Percentiles rank a stretch among this genome's conserved stretches.
Evolutionary conservation across 2,329 filamentous ascomycete genomes (phyloP).

Genomic region (Diplodia sapinea): DNA sequence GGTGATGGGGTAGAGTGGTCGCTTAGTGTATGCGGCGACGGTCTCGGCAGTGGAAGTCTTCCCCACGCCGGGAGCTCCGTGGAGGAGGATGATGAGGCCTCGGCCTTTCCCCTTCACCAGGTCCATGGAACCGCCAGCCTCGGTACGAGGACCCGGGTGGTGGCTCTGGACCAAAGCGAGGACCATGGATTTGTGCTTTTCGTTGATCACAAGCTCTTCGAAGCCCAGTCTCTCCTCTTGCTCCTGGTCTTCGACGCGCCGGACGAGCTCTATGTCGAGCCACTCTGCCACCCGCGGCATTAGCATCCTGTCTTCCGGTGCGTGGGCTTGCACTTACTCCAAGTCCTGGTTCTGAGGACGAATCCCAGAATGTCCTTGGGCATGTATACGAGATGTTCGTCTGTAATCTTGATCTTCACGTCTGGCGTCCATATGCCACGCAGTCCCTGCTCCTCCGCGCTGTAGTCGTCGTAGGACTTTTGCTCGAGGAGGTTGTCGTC

Average conservation of each 20-base stretch:
- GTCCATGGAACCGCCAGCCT: conserved; percentile 32
- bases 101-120: conserved; percentile 43
- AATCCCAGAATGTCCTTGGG: not conserved
- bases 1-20: conserved; percentile 40
- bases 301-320: not conserved
- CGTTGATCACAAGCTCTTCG: not conserved
- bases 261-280: not conserved
- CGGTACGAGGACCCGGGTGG: no score
- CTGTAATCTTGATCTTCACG: not conserved
- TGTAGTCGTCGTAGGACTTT: not conserved
- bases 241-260: not conserved
- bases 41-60: conserved; percentile 42
- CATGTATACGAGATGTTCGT: not conserved
- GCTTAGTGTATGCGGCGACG: conserved; percentile 38
- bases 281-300: not conserved
- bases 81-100: conserved; percentile 24
- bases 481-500: not conserved
- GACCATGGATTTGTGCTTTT: not conserved
- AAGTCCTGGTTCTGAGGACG: not conserved
- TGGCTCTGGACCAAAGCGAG: not conserved
- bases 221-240: not conserved
- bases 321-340: not conserved
- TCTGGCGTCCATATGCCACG: not conserved
- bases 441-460: not conserved
- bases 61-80: conserved; percentile 24